Evolutionary conservation across 768 basidiomycete genomes (phyloP).

Genomic region (Pilatotrama ljubarskyi): DNA sequence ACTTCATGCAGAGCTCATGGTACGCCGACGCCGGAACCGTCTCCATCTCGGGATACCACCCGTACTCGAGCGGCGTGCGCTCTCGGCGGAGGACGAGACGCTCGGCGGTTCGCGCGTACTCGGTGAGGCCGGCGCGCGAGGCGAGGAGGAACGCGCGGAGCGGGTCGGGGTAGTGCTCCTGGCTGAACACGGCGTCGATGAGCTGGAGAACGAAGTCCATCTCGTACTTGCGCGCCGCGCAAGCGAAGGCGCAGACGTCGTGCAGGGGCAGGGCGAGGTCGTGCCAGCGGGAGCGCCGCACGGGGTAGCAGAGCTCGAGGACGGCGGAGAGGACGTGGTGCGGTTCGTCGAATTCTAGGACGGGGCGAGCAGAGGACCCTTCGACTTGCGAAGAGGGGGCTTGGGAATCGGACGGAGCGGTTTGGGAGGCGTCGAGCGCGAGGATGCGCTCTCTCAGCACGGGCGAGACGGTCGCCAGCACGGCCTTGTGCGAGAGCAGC

Average conservation of each 20-base stretch:
- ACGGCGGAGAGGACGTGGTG: background rate
- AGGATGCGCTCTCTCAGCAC: conserved; percentile 41
- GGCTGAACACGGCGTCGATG: background rate
- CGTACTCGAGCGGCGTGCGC: background rate
- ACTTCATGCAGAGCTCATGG: background rate
- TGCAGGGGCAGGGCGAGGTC: background rate
- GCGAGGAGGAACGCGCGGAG: background rate
- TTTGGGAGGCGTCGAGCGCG: background rate
- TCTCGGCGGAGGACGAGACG: background rate
- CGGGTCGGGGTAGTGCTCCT: background rate
- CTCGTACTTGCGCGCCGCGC: background rate
- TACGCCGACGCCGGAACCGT: background rate
- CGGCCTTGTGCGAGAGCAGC: conserved; percentile 51
- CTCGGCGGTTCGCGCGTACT: background rate
- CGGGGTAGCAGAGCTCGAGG: background rate
- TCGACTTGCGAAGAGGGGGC: no score
- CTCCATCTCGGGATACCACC: background rate
- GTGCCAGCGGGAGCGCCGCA: background rate
- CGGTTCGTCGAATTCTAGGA: background rate
- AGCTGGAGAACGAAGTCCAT: background rate
- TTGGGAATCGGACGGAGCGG: background rate
- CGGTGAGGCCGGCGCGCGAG: background rate
- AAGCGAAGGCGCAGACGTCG: background rate
- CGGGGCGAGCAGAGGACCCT: background rate
- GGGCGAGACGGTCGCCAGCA: conserved; percentile 55